Conservation (phyloP, 169 alveolate genomes). For the Cryptosporidium andersoni region DNA sequence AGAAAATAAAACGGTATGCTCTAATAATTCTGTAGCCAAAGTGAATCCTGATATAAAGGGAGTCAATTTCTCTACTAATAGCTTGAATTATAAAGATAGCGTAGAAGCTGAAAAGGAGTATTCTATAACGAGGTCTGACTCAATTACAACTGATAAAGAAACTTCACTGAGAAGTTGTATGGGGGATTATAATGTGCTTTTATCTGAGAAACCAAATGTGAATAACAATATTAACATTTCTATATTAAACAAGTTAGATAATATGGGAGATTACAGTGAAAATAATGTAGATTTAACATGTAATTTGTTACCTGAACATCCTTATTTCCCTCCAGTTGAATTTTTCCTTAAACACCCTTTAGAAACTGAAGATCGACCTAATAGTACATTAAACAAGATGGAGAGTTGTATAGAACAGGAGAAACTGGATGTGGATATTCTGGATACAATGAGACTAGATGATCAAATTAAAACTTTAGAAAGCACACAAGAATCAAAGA, state of each 20-base stretch:
- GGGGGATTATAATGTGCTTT: not conserved
- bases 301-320: no score
- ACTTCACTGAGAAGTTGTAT: not conserved
- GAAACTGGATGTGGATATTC: not conserved
- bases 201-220: not conserved
- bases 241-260: not conserved
- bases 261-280: not conserved
- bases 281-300: no score
- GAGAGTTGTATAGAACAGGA: conserved; percentile 2
- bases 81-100: no score
- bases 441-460: not conserved
- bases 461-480: not conserved
- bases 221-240: not conserved
- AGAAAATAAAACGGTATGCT: no score
- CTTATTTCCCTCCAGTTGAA: not conserved
- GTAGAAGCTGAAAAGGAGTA: no score
- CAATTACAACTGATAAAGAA: no score
- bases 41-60: no score
- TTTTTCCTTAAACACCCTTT: not conserved
- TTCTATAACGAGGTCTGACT: no score
- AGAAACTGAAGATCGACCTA: conserved; percentile 3
- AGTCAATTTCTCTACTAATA: no score
- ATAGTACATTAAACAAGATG: not conserved
- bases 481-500: not conserved
- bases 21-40: no score